phyloP scores from a whole-genome alignment of 1,139 yeast species.

The Debaryomyces psychrophilus region DNA sequence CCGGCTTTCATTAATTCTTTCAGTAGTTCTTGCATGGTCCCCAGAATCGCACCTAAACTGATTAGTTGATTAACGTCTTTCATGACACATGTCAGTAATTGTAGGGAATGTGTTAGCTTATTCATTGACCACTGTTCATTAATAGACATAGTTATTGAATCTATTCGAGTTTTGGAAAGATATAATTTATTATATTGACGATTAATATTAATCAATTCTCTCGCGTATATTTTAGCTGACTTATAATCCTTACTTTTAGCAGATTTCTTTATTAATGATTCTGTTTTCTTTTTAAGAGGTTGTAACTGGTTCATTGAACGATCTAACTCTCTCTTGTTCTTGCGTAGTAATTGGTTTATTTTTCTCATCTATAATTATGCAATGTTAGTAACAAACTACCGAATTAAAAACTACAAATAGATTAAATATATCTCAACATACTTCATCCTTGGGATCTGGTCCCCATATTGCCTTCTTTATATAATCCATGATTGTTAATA shows the following conservation, averaged over 20 bases:
- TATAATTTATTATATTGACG: constrained; percentile 76
- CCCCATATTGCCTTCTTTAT: constrained; percentile 90
- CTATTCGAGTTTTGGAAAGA: constrained; percentile 82
- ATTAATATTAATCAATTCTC: constrained; percentile 74
- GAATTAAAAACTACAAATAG: not conserved
- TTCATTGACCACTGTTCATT: constrained; percentile 90
- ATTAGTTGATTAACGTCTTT: constrained; percentile 83
- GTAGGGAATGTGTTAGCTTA: constrained; percentile 81
- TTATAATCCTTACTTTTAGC: constrained; percentile 80
- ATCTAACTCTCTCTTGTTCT: constrained; percentile 83
- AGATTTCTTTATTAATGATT: constrained; percentile 67
- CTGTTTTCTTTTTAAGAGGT: constrained; percentile 73
- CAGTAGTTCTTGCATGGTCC: constrained; percentile 84
- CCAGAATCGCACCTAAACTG: constrained; percentile 75
- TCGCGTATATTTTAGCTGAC: constrained; percentile 77
- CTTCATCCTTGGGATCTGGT: constrained; percentile 92
- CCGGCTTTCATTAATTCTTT: constrained; percentile 91
- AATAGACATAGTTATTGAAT: constrained; percentile 83
- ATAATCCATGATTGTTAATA: constrained; percentile 55
- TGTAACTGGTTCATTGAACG: constrained; percentile 69
- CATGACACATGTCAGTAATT: constrained; percentile 80
- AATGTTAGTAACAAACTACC: constrained; percentile 24
- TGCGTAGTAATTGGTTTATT: constrained; percentile 79
- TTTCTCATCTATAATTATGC: constrained; percentile 58
- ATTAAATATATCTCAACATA: constrained; percentile 26